phyloP scores from a whole-genome alignment of 371 early-diverging fungal species.

The Sporodiniella umbellata region DNA sequence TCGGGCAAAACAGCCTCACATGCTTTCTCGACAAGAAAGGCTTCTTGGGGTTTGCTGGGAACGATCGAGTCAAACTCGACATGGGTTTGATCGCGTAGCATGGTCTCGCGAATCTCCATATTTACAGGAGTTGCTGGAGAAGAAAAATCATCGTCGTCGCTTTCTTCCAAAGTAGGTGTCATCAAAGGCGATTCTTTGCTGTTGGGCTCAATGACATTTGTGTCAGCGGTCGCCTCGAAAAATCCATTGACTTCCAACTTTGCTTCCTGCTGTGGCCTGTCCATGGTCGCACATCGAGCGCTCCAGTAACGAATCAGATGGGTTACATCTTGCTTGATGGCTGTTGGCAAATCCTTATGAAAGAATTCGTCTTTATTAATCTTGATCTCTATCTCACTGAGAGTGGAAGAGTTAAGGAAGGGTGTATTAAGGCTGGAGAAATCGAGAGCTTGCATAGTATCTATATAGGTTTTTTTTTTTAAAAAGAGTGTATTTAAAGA shows the following conservation, averaged over 20 bases:
- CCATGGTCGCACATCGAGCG: not conserved
- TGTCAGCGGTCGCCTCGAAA: no score
- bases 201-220: no score
- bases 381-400: not conserved
- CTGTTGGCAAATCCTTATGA: not conserved
- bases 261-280: not conserved
- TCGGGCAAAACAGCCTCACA: no score
- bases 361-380: not conserved
- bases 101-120: no score
- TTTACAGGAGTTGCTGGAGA: no score
- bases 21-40: no score
- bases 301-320: not conserved
- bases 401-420: not conserved
- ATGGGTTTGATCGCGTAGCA: no score
- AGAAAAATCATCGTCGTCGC: no score
- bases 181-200: no score
- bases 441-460: slow-evolving; percentile 1
- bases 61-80: no score
- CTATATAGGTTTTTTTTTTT: not conserved
- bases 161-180: no score
- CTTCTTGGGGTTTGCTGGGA: no score
- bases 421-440: not conserved
- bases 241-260: not conserved
- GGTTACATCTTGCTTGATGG: not conserved
- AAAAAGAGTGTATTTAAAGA: not conserved